Evolutionary conservation across 139 green algal genomes (phyloP), one percentile per base, ranked within the genome.

Genomic region (Chara braunii): DNA sequence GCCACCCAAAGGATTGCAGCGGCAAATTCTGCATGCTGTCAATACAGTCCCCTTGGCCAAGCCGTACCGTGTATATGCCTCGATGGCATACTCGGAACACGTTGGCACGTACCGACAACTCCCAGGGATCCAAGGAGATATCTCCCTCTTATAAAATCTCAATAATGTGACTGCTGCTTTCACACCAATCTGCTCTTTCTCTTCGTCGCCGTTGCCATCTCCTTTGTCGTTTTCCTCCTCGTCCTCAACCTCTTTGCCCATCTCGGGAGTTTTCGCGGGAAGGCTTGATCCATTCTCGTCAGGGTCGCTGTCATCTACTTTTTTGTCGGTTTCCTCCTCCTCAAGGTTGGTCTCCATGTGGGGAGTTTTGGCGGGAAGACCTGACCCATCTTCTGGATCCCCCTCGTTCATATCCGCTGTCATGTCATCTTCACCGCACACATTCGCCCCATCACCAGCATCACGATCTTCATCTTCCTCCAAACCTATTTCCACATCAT

Each of bases 21-120:
- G 23, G 26, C 26, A 5, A n/a, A 78, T 14, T 14, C 69, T 18
- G 51, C 69, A 78, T 14, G 60, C 60, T 12, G 69, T 78, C 43
- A 78, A 52, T 6, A 73, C 37, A n/a, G 37, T 52, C 18, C 69
- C 69, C 28, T 73, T 73, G 4, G 2, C 4, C 1, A 73, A 9
- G 3, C 69, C 69, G 51, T 67, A 78, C 61, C 51, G 65, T 22
- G 22, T 51, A 36, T 60, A 78, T 42, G 68, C 58, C 44, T 68
- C 7, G 34, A 72, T 57, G 44, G 60, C 59, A 48, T 78, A 78
- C 11, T 43, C 9, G 24, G 33, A 60, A 36, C 69, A 78, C 51
- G 69, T 73, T 18, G 69, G 69, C n/a, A 78, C 61, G 52, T 55
- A 78, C 1, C 69, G 60, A 43, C 69, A 78, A 18, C 34, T 44